Base-by-base conservation (phyloP, 2,329 filamentous ascomycete species). In the Aspergillus arachidicola region DNA sequence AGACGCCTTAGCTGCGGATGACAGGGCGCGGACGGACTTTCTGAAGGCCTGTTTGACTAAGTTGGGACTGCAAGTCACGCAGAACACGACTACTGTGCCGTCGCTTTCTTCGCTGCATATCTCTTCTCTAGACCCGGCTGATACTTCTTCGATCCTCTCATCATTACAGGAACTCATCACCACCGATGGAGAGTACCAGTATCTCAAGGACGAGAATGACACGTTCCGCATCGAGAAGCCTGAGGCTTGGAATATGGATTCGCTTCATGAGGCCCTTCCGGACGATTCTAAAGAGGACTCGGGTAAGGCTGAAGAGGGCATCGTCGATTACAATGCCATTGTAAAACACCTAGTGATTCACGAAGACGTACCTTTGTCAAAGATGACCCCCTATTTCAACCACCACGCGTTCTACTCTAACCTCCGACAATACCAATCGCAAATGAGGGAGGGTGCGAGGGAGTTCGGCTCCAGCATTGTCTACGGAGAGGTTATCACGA, bases 401-500 rank as follows among this genome's bases (percentile, higher is more conserved):
- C 93, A 97, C 73, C 81, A 89, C 61, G 83, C 89, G 1, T 98
- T 89, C 77, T 98, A 90, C 75, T 82, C 86, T 5, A 90, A 90
- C 64, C 82, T 98, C 11, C 79, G 82, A 28, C 80, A 86, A 30
- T 96, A 93, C 73, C 87, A 91, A 58, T 75, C 78, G 14, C 84
- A 85, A 55, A 83, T 85, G 1, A 77, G 79, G 36, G 84, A 87
- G 53, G 84, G 87, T 0, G 81, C 86, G 7, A 77, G 76, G 4
- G 80, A 86, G 28, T 98, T 96, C 83, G 95, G 95, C 5, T 86
- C 89, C 57, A 81, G 86, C 57, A 78, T 99, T 4, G 82, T 98
- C 67, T 98, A 98, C 73, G 94, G 91, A 59, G 93, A 97, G 76
- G 93, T 97, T 7, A 85, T 97, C 19, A 97, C 94, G 3, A 96